phyloP scores from a whole-genome alignment of 108 stramenopile species.

The Mayamaea pseudoterrestris region DNA sequence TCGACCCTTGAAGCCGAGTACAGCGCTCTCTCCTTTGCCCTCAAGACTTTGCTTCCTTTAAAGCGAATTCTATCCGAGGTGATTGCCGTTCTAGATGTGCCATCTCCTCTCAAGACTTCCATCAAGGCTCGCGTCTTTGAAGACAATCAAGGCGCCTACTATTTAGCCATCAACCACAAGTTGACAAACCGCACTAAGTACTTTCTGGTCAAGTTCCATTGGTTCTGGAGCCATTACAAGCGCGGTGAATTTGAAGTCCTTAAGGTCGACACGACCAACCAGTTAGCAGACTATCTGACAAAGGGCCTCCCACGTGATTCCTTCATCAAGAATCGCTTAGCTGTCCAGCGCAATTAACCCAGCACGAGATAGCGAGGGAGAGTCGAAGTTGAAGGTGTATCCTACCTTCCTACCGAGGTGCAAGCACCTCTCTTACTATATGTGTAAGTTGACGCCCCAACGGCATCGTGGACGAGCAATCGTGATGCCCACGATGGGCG shows the following conservation, averaged over 20 bases:
- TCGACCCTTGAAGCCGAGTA: conserved; percentile 36
- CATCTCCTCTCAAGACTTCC: background rate
- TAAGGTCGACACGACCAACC: background rate
- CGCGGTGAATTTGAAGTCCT: background rate
- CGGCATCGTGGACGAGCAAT: no score
- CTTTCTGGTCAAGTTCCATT: conserved; percentile 16
- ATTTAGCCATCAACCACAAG: conserved; percentile 9
- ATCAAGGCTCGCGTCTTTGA: background rate
- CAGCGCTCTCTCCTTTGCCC: conserved; percentile 11
- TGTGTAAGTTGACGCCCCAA: no score
- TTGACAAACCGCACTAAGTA: conserved; percentile 14
- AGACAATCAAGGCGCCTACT: conserved; percentile 19
- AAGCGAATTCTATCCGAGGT: conserved; percentile 4
- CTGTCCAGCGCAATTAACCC: background rate
- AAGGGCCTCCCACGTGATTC: conserved; percentile 7
- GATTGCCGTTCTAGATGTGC: background rate
- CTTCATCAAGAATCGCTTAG: background rate
- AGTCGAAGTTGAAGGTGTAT: no score
- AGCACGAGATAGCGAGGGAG: no score
- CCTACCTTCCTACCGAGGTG: no score
- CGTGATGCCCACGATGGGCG: no score
- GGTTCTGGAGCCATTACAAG: conserved; percentile 10
- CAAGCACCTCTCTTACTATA: no score
- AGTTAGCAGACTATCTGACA: conserved; percentile 16
- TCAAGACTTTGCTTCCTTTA: conserved; percentile 18